Evolutionary conservation across 2,329 filamentous ascomycete genomes (phyloP), one percentile per base, ranked within the genome.

Genomic region (Cladosporium sp.): DNA sequence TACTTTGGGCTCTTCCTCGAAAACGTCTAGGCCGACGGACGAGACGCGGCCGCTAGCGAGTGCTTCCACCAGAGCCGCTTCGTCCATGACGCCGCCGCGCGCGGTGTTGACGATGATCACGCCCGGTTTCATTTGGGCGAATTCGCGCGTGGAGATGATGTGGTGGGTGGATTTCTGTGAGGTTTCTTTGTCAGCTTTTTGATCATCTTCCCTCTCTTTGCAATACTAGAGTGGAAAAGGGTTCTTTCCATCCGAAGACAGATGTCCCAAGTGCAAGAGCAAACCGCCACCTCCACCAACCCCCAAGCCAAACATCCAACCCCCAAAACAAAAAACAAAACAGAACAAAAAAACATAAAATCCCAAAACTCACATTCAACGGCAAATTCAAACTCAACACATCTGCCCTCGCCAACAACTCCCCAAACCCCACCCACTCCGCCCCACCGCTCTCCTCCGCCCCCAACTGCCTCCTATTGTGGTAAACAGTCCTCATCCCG

Each of bases 71-170:
- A 95, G 80, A 1, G 88, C 89, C 6, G 76, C 83, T 69, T 95
- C 89, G 61, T 95, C 85, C 62, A 95, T 86, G 50, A 93, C 82
- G 24, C 87, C 87, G 19, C 89, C 89, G 15, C 89, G 83, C 8
- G 89, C 88, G 0, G 89, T 92, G 71, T 93, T 95, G 61, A 93
- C 78, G 24, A 95, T 79, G 19, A 92, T 79, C 15, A 89, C 79
- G 41, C 86, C 87, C 17, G 74, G 73, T 67, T 92, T 95, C 88
- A 92, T 92, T 61, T 82, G 79, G 42, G 73, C 74, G 64, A 95
- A 89, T 63, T 93, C 81, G 1, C 73, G 64, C 7, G 76, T 80
- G 20, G 83, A 84, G 62, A 95, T 89, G 60, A 86, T 87, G 67
- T 93, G 88, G 34, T 79, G 80, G 3, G 89, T 95, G 55, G 84